Evolutionary conservation across 768 basidiomycete species (phyloP).

Genomic region (Termitomyces sp.): DNA sequence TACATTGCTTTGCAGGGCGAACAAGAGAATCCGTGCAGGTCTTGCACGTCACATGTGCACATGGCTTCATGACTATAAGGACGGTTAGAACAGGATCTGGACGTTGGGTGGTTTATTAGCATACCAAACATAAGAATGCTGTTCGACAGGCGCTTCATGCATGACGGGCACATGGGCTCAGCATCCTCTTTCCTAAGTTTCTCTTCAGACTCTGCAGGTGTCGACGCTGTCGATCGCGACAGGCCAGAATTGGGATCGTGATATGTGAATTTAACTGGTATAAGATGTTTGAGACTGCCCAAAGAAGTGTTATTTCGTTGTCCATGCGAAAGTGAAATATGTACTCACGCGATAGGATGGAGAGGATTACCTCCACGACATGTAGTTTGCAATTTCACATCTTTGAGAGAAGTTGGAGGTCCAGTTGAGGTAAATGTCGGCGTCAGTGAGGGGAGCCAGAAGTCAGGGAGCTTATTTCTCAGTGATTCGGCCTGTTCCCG

Average conservation of each 20-base stretch:
- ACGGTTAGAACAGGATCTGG: not conserved
- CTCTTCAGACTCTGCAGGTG: slow-evolving; percentile 30
- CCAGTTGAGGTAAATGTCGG: slow-evolving; percentile 71
- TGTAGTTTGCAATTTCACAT: slow-evolving; percentile 84
- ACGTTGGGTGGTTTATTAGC: slow-evolving; percentile 21
- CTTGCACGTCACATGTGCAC: slow-evolving; percentile 90
- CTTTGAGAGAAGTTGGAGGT: slow-evolving; percentile 62
- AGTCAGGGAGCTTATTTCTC: slow-evolving; percentile 89
- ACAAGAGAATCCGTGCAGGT: slow-evolving; percentile 89
- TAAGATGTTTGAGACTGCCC: slow-evolving; percentile 74
- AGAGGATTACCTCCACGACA: slow-evolving; percentile 80
- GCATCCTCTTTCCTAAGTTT: slow-evolving; percentile 49
- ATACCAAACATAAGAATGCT: slow-evolving; percentile 65
- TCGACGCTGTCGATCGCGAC: slow-evolving; percentile 34
- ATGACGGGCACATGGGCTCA: slow-evolving; percentile 81
- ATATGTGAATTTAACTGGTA: slow-evolving; percentile 77
- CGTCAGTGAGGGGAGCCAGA: slow-evolving; percentile 94
- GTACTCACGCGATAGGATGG: slow-evolving; percentile 73
- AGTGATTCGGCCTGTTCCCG: slow-evolving; percentile 82
- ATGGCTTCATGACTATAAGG: slow-evolving; percentile 70
- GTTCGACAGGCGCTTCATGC: slow-evolving; percentile 83
- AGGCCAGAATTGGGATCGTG: slow-evolving; percentile 32
- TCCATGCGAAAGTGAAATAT: not conserved
- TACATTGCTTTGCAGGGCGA: slow-evolving; percentile 73
- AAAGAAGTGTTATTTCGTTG: not conserved